Base-by-base conservation (phyloP, 176 grass and related monocot genomes). In the Triticum monococcum region DNA sequence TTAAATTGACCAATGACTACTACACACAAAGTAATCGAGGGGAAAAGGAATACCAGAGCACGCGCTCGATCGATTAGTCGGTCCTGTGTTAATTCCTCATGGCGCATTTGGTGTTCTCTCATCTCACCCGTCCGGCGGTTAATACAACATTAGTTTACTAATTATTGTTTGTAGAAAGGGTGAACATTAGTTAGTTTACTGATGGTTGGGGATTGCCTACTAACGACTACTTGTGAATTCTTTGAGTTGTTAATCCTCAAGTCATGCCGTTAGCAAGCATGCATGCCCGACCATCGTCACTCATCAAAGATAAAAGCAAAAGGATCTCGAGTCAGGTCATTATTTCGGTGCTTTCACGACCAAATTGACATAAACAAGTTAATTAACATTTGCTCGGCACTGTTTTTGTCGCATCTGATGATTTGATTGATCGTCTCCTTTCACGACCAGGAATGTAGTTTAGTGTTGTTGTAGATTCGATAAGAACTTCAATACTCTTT, bases 241-340 rank as follows among this genome's bases (percentile, higher is more conserved):
- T 88, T 91, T 81, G 77, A 77, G 89, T 85, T 85, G 17, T 88
- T 81, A 91, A 91, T 81, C 52, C 59, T 31, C 5, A 16, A 2
- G 50, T 54, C 45, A 48, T 48, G 45, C 45, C 0, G 12, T 48
- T 48, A 48, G 45, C 45, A 5, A 48, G 2, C 50, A 54, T 18
- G 50, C 14, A 59, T 91, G 43, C 37, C 38, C 30, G 78, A 74
- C 8, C 8, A 80, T 80, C 37, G 4, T 50, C 25, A 43, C 14
- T 5, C 54, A 54, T 59, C 18, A 33, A 87, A 68, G 81, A 75
- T 30, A 88, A 85, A 91, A 71, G n/a, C 50, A 54, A 54, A 54
- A 54, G 50, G 81, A 83, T 91, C 64, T 88, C 64, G 86, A 85
- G 86, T 88, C 85, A 85, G 81, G 81, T 81, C 81, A 88, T 88